Evolutionary conservation across 495 filamentous ascomycete species (phyloP).

Genomic region (Penicillium herquei): DNA sequence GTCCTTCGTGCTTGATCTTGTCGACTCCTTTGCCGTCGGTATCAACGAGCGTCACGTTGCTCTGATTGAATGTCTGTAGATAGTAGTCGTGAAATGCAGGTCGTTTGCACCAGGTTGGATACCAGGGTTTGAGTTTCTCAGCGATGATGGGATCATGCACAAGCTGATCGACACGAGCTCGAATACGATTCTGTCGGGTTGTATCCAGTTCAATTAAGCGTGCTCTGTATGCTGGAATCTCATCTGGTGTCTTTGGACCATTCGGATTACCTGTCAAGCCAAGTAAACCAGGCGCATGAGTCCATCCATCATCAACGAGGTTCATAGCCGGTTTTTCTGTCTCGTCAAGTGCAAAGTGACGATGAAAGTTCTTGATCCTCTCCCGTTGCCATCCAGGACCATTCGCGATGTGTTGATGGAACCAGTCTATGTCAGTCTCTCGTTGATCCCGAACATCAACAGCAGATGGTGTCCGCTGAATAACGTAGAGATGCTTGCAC

Average conservation of each 20-base stretch:
- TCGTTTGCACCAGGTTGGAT: constrained; percentile 33
- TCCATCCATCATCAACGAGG: constrained; percentile 45
- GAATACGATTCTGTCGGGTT: neutral
- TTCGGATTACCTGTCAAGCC: neutral
- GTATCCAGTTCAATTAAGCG: constrained; percentile 4
- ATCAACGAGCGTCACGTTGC: constrained; percentile 28
- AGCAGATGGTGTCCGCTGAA: constrained; percentile 51
- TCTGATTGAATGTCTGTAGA: constrained; percentile 31
- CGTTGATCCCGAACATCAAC: constrained; percentile 50
- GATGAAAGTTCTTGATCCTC: constrained; percentile 17
- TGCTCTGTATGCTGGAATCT: neutral
- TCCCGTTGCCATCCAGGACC: constrained; percentile 43
- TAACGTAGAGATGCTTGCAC: constrained; percentile 37
- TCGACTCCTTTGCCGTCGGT: constrained; percentile 24
- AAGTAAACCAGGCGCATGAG: constrained; percentile 14
- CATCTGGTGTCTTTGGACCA: neutral
- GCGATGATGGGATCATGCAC: constrained; percentile 22
- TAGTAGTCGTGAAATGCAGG: constrained; percentile 32
- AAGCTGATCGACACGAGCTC: neutral
- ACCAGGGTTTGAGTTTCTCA: constrained; percentile 31
- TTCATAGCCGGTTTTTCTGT: constrained; percentile 9
- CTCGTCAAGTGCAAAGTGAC: constrained; percentile 15
- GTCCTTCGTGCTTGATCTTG: constrained; percentile 9
- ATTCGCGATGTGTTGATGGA: constrained; percentile 27
- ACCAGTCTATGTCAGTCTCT: constrained; percentile 47